Evolutionary conservation across 1,284 basidiomycete species (phyloP).

Genomic region (Ustilago nuda): DNA sequence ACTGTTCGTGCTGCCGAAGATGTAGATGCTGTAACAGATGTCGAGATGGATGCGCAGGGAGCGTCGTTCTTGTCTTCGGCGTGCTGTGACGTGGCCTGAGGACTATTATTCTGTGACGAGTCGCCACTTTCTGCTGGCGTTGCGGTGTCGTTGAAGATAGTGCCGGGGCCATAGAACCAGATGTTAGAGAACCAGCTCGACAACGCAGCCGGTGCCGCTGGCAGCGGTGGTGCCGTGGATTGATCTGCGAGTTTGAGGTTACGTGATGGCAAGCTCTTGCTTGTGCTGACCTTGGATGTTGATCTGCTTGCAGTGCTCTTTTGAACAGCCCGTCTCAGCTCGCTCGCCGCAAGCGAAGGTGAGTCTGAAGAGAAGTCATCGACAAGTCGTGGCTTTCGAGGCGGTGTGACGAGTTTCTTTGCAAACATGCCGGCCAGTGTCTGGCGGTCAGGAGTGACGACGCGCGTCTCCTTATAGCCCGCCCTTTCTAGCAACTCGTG

Average conservation of each 20-base stretch:
- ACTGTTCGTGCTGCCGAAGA: not conserved
- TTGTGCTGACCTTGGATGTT: slow-evolving; percentile 22
- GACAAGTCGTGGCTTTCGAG: slow-evolving; percentile 22
- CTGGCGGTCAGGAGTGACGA: slow-evolving; percentile 58
- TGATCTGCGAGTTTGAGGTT: slow-evolving; percentile 11
- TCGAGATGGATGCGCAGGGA: not conserved
- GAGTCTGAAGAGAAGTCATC: slow-evolving; percentile 41
- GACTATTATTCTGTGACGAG: not conserved
- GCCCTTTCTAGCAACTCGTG: slow-evolving; percentile 64
- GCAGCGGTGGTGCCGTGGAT: slow-evolving; percentile 13
- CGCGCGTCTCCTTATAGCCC: slow-evolving; percentile 67
- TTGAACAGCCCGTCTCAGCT: slow-evolving; percentile 31
- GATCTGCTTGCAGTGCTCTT: slow-evolving; percentile 13
- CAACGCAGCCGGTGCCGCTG: slow-evolving; percentile 8
- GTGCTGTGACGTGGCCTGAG: not conserved
- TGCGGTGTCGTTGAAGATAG: slow-evolving; percentile 11
- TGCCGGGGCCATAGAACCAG: slow-evolving; percentile 45
- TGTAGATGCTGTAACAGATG: slow-evolving; percentile 2
- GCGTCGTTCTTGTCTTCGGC: not conserved
- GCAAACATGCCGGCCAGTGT: slow-evolving; percentile 40
- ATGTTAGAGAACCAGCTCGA: slow-evolving; percentile 42
- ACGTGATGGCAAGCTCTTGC: slow-evolving; percentile 46
- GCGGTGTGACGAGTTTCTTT: slow-evolving; percentile 31
- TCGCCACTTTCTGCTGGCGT: not conserved
- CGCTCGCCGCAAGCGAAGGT: slow-evolving; percentile 37